Evolutionary conservation across 805 yeast species (phyloP).

Genomic region (Saturnispora diversa): DNA sequence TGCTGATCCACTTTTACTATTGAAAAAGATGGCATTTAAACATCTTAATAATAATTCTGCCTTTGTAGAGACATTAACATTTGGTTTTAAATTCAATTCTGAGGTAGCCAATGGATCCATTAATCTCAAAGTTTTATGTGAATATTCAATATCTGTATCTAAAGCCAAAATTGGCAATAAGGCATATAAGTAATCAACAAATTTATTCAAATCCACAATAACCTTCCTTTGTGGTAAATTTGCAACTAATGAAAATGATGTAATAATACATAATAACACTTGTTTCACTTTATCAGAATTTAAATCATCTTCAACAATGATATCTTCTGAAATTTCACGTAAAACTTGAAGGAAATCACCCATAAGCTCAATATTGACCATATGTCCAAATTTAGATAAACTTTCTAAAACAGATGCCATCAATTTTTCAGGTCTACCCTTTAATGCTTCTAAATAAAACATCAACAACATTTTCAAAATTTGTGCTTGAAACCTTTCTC

Average conservation of each 20-base stretch:
- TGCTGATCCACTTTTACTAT: conserved; percentile 58
- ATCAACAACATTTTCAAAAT: conserved; percentile 65
- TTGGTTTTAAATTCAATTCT: conserved; percentile 39
- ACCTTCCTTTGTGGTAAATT: conserved; percentile 68
- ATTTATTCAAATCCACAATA: conserved; percentile 72
- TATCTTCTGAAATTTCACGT: conserved; percentile 63
- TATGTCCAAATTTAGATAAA: conserved; percentile 78
- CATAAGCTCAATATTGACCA: conserved; percentile 84
- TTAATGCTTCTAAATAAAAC: conserved; percentile 70
- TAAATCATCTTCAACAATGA: conserved; percentile 35
- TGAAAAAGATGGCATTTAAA: conserved; percentile 74
- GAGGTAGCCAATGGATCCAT: conserved; percentile 61
- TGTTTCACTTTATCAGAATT: conserved; percentile 54
- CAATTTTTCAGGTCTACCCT: conserved; percentile 50
- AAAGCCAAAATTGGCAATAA: conserved; percentile 59
- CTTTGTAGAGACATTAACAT: conserved; percentile 82
- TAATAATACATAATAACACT: conserved; percentile 71
- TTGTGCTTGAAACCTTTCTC: conserved; percentile 80
- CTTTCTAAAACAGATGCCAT: conserved; percentile 91
- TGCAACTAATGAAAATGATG: conserved; percentile 79
- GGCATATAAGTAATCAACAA: conserved; percentile 67
- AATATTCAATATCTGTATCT: conserved; percentile 79
- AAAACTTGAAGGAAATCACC: conserved; percentile 90
- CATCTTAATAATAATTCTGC: conserved; percentile 75
- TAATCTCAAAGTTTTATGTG: conserved; percentile 70